These are phyloP conservation scores for Solanum etuberosum DNA, from an alignment of 257 asterid genomes.

Conservation along the genomic window DNA sequence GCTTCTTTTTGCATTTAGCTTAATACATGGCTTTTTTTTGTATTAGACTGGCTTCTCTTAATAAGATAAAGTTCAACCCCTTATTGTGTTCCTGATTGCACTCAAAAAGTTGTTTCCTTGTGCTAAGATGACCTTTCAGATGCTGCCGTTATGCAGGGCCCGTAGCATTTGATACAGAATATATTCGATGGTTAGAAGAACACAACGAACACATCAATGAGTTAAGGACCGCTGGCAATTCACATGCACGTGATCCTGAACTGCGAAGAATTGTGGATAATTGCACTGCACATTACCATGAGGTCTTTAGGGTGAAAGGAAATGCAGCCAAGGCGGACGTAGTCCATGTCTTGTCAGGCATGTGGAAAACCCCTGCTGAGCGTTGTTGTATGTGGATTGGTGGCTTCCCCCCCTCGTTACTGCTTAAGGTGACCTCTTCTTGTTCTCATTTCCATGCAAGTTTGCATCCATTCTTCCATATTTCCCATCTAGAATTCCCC, in stretches of 20 bases:
- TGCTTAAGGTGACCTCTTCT: conserved; percentile 53
- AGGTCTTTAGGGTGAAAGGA: conserved; percentile 68
- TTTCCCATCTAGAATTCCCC: background rate
- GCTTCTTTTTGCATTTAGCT: background rate
- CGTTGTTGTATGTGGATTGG: conserved; percentile 94
- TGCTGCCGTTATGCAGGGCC: conserved; percentile 38
- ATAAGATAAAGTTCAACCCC: background rate
- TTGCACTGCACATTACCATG: conserved; percentile 47
- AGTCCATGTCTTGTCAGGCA: conserved; percentile 87
- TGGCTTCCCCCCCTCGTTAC: conserved; percentile 88
- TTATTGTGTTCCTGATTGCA: background rate
- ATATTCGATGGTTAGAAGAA: conserved; percentile 77
- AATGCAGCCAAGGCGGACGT: conserved; percentile 77
- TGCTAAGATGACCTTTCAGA: background rate
- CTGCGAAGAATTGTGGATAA: conserved; percentile 51
- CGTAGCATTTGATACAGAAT: conserved; percentile 72
- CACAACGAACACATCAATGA: conserved; percentile 54
- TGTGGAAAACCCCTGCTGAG: conserved; percentile 98
- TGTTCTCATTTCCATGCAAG: background rate
- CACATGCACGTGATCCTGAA: conserved; percentile 65
- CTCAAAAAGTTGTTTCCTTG: background rate
- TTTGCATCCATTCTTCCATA: background rate
- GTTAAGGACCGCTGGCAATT: conserved; percentile 56
- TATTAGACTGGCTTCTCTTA: background rate
- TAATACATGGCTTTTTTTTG: background rate